phyloP scores from a whole-genome alignment of 2,329 filamentous ascomycete genomes.

The Aspergillus neotritici region DNA sequence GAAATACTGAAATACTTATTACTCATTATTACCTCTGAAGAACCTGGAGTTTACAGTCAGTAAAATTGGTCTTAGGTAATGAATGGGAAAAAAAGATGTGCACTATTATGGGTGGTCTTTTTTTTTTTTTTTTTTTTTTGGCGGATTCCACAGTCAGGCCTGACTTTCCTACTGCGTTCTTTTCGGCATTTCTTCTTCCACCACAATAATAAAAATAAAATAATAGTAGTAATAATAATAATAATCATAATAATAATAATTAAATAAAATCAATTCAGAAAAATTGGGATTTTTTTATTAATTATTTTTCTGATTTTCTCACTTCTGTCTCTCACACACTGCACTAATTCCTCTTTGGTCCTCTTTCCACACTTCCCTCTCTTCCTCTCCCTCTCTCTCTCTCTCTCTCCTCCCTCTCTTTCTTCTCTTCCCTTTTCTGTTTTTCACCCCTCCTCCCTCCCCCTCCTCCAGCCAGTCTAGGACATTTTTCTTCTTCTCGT shows the following conservation, averaged over 20 bases:
- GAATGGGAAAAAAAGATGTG: constrained; percentile 3
- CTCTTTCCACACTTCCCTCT: constrained; percentile 7
- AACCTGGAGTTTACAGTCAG: too few species aligned
- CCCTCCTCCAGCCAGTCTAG: constrained; percentile 16
- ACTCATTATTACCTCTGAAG: too few species aligned
- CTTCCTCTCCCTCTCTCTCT: constrained; percentile 12
- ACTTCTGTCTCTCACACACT: constrained; percentile 10
- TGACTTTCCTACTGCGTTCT: background rate
- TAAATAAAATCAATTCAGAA: too few species aligned
- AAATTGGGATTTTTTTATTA: too few species aligned
- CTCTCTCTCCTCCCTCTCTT: constrained; percentile 12
- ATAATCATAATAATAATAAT: constrained; percentile 10
- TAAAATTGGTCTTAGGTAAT: background rate
- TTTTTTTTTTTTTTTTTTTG: constrained; percentile 4
- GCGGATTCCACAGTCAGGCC: constrained; percentile 13
- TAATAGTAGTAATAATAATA: constrained; percentile 6
- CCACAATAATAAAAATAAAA: too few species aligned
- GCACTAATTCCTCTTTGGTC: background rate
- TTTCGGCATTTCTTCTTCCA: background rate
- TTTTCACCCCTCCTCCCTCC: constrained; percentile 20
- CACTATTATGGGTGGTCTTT: constrained; percentile 7
- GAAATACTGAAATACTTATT: too few species aligned
- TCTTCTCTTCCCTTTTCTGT: constrained; percentile 12
- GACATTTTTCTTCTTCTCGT: constrained; percentile 12
- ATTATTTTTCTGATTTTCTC: constrained; percentile 14